phyloP scores from a whole-genome alignment of 345 rosid species.

The Reutealis trisperma region DNA sequence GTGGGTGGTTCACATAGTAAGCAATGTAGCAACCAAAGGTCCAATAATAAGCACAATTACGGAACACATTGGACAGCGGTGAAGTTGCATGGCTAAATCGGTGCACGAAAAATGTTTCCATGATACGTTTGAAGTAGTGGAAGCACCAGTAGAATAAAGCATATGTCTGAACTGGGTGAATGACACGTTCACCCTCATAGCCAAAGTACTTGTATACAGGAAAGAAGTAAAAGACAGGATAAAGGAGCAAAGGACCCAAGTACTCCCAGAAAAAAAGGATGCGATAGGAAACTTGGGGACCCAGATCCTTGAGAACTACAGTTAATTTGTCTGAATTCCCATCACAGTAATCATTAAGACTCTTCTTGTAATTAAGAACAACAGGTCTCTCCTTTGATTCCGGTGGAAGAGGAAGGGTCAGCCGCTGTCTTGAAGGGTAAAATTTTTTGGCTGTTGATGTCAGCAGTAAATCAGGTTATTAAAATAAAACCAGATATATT shows the following conservation, averaged over 20 bases:
- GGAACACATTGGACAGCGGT: constrained; percentile 84
- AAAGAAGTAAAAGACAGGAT: constrained; percentile 85
- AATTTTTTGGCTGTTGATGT: constrained; percentile 69
- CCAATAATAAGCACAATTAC: constrained; percentile 97
- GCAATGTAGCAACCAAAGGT: constrained; percentile 83
- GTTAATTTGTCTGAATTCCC: constrained; percentile 58
- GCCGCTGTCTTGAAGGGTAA: constrained; percentile 96
- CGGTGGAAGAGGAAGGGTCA: constrained; percentile 72
- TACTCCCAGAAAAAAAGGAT: constrained; percentile 96
- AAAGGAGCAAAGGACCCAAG: constrained; percentile 84
- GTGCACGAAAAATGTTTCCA: constrained; percentile 94
- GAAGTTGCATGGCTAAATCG: constrained; percentile 96
- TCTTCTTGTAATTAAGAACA: constrained; percentile 64
- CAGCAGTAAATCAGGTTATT: constrained; percentile 15
- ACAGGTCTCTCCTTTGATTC: constrained; percentile 80
- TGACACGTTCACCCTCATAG: constrained; percentile 55
- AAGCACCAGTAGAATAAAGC: constrained; percentile 94
- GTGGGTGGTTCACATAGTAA: constrained; percentile 91
- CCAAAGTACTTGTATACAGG: constrained; percentile 81
- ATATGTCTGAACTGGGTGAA: constrained; percentile 87
- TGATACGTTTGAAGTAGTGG: constrained; percentile 92
- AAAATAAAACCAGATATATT: constrained; percentile 13
- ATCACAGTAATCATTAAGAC: constrained; percentile 69
- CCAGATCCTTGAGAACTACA: constrained; percentile 87
- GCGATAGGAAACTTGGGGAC: constrained; percentile 92